Evolutionary conservation across 495 filamentous ascomycete genomes (phyloP), one percentile per base, ranked within the genome.

Genomic region (Lasiosphaeria ovina): DNA sequence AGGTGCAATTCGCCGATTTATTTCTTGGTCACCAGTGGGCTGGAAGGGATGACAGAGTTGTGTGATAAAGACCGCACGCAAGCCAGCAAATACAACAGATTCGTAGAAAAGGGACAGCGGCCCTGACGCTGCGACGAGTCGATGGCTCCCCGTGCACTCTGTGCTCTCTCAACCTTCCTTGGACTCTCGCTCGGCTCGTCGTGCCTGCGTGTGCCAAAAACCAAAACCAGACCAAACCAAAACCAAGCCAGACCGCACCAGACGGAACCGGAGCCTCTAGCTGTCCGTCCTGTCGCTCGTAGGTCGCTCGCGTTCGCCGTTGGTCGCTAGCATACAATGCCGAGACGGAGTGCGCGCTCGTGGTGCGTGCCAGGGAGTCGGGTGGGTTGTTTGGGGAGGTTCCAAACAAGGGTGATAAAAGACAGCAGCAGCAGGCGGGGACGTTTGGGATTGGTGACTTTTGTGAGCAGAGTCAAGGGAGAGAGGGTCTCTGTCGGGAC

Each of bases 1-100:
- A 58, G 61, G 59, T 66, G 57, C 66, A 72, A 74, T 74, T 72
- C 69, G 69, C 66, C 67, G 64, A 64, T 52, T 57, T 42, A 61
- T 69, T 68, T 71, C 66, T 63, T 17, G 47, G 50, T 59, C 42
- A 51, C 49, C 44, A 56, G 54, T 54, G 51, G 54, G 60, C 56
- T 40, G 42, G 55, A 58, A 53, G 51, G 58, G 60, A 52, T 54
- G 50, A 42, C 53, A 40, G 34, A 42, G 38, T 42, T n/a, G 49
- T 9, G 49, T 51, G 53, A 42, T 36, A 54, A 47, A 55, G 35
- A 42, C 31, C 42, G 55, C 51, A 48, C 12, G 12, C 44, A 14
- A n/a, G 44, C 5, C 12, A 47, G 44, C 12, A 11, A n/a, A 47
- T 11, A n/a, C 44, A 24, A 24, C 24, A 24, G 24, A 24, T 24